A percentile compares a stretch with the other conserved stretches of the same genome.
Evolutionary conservation across 2,329 filamentous ascomycete genomes (phyloP).

Genomic region (Sclerotinia spermophila): DNA sequence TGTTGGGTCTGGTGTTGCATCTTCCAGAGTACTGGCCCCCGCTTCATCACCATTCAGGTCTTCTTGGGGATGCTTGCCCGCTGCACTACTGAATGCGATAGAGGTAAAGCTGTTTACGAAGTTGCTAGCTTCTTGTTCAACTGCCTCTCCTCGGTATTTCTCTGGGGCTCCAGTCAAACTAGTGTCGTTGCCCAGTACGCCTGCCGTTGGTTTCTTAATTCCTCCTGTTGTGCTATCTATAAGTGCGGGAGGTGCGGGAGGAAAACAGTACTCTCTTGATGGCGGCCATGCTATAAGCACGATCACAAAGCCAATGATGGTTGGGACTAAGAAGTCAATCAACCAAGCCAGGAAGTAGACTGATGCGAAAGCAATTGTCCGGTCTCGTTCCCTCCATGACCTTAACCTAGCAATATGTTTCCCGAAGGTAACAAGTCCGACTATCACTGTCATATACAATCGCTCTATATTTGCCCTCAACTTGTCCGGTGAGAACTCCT

Average conservation of each 20-base stretch:
- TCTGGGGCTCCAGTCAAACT: constrained; percentile 79
- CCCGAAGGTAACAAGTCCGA: constrained; percentile 60
- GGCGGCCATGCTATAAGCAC: constrained; percentile 63
- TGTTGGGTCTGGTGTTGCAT: constrained; percentile 58
- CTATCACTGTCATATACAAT: constrained; percentile 74
- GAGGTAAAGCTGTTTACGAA: constrained; percentile 71
- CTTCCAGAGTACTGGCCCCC: constrained; percentile 40
- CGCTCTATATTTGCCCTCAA: constrained; percentile 73
- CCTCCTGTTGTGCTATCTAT: constrained; percentile 68
- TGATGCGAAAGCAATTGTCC: constrained; percentile 60
- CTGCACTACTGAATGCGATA: constrained; percentile 70
- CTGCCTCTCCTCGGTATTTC: constrained; percentile 77
- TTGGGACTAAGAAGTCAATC: constrained; percentile 65
- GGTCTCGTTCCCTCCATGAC: constrained; percentile 70
- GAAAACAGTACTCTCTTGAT: constrained; percentile 63
- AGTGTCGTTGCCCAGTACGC: constrained; percentile 70
- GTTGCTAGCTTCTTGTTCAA: constrained; percentile 78
- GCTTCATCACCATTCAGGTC: constrained; percentile 44
- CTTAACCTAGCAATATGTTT: constrained; percentile 75
- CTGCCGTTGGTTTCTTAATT: constrained; percentile 72
- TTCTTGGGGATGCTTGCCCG: constrained; percentile 69
- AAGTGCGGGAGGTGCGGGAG: constrained; percentile 70
- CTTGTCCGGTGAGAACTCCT: constrained; percentile 83
- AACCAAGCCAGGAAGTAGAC: constrained; percentile 65
- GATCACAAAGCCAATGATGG: constrained; percentile 56